Base-by-base conservation (phyloP, 768 basidiomycete genomes). In the Fomitopsis pulvina region DNA sequence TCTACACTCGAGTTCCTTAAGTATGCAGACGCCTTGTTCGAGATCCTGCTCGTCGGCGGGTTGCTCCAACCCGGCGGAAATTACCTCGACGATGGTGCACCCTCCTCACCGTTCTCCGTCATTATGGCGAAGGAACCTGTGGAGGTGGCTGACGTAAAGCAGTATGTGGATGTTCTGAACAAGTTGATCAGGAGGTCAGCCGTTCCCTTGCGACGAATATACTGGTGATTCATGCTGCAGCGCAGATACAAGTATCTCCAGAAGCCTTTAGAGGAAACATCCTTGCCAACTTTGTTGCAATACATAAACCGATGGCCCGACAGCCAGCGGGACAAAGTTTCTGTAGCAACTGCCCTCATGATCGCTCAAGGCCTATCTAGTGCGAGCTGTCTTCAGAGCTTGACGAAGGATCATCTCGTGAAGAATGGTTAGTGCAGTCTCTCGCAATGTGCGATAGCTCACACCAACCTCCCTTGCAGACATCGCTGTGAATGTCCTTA, bases 201-300 rank as follows among this genome's bases (percentile, higher is more conserved):
- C 46, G 24, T n/a, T 29, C 2, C 37, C 22, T 49, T 29, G 44
- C 40, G 28, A 10, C 26, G 37, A 49, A 18, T 42, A 28, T 28
- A 16, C 16, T 32, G 32, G 27, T 48, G 32, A 37, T 38, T 41
- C 2, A n/a, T n/a, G 20, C 40, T 14, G 50, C 56, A 29, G 38
- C 48, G 30, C 62, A 95, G 93, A 71, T 98, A 97, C 78, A 97
- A 97, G 70, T 99, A 98, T 77, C 89, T 99, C 60, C 95, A 97
- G 70, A 92, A 87, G 68, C 92, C 95, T 39, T 83, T 99, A 42
- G 95, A 97, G 68, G 86, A 83, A 65, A 78, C 76, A 29, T 78
- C 89, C 48, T 77, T 98, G 12, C 90, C 91, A 2, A 77, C 77
- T 40, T 76, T 98, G 43, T 71, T 99, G 52, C 93, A 97, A 68